A percentile compares a stretch with the other conserved stretches of the same genome.
Conservation (phyloP, 805 yeast genomes). For the Spathaspora gorwiae region DNA sequence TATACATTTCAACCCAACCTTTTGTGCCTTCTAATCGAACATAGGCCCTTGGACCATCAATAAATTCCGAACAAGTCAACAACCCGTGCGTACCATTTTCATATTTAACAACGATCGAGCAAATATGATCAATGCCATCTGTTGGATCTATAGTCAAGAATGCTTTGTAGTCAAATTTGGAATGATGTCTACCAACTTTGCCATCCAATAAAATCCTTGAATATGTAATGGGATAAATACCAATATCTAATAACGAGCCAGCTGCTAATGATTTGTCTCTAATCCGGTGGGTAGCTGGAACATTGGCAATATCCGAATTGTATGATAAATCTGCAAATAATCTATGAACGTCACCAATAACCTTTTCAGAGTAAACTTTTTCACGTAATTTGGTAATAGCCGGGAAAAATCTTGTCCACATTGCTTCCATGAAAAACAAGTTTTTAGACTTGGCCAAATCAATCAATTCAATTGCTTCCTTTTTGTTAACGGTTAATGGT, state of each 20-base stretch:
- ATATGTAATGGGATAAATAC: conserved; percentile 49
- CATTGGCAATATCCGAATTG: conserved; percentile 26
- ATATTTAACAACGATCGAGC: conserved; percentile 34
- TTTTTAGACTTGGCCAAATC: conserved; percentile 40
- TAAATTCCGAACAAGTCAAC: conserved; percentile 25
- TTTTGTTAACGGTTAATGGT: conserved; percentile 46
- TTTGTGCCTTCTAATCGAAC: conserved; percentile 32
- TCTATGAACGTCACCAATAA: conserved; percentile 45
- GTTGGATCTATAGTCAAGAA: conserved; percentile 27
- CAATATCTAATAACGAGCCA: conserved; percentile 54
- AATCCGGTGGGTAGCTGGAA: conserved; percentile 32
- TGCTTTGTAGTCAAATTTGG: conserved; percentile 24
- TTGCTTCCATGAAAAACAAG: conserved; percentile 53
- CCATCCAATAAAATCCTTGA: conserved; percentile 36
- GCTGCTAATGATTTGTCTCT: conserved; percentile 47
- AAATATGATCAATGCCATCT: conserved; percentile 40
- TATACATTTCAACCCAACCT: conserved; percentile 26
- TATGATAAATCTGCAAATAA: conserved; percentile 41
- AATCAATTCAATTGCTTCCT: conserved; percentile 40
- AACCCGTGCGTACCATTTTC: conserved; percentile 40
- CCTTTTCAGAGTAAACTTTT: conserved; percentile 32
- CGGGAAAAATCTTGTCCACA: conserved; percentile 57
- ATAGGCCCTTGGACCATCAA: conserved; percentile 23
- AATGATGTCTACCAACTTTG: conserved; percentile 24
- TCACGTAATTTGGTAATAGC: conserved; percentile 28